Base-by-base conservation (phyloP, 495 filamentous ascomycete species). In the Aeminium ludgeri region DNA sequence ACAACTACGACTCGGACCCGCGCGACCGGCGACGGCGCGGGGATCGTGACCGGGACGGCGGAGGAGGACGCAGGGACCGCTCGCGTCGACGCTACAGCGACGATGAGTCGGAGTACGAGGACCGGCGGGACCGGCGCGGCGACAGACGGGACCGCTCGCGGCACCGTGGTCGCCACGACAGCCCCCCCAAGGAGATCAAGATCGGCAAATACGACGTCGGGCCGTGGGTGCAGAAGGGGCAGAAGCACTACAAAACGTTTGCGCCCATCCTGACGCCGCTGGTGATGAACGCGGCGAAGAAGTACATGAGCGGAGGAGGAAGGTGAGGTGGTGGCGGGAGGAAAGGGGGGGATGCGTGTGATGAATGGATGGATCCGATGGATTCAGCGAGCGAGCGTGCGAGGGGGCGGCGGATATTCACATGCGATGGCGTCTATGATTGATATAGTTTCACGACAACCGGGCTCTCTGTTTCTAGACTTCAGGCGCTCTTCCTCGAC, bases 191-290 rank as follows among this genome's bases (percentile, higher is more conserved):
- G 16, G 40, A 51, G 48, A 43, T 51, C 17, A 46, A 46, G 39
- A 38, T 51, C 18, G 48, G 48, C 8, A 28, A 34, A 7, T 51
- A 46, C 34, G 48, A 51, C 30, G 31, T 51, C 18, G 48, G 48
- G 6, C 48, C 48, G 10, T 28, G 28, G 19, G 20, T 51, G 15
- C 38, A 51, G 4, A 38, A 25, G 29, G 44, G 43, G n/a, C 18
- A 51, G 44, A 51, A 46, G 44, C 44, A 46, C 19, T 51, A 43
- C 19, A 34, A 34, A 5, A 51, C 48, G 17, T 10, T 51, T 1
- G 48, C 43, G 13, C 48, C 48, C 11, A 39, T 51, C 25, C 33
- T 46, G 10, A 38, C 38, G 25, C 48, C 48, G 1, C n/a, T 51
- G 38, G 13, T 51, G 30, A 42, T 51, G 33, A 46, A 43, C 30